These are phyloP conservation scores for Fusarium phyllophilum DNA, from an alignment of 2,329 filamentous ascomycete species.

Conservation along the genomic window DNA sequence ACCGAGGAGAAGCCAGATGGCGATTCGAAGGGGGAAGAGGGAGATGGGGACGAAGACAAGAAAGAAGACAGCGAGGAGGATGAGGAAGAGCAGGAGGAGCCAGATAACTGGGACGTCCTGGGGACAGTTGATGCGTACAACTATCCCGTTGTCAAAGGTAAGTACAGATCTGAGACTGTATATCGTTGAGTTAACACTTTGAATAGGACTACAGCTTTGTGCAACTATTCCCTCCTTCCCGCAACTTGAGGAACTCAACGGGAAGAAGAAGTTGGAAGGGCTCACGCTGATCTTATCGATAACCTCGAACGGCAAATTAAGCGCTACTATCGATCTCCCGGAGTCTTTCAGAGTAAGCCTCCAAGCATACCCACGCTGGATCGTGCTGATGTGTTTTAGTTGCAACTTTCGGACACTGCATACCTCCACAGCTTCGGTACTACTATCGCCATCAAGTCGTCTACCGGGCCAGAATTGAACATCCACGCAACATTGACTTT, in stretches of 20 bases:
- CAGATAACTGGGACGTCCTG: background rate
- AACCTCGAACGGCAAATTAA: background rate
- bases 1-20: background rate
- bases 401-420: background rate
- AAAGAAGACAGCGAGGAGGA: background rate
- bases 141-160: background rate
- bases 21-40: background rate
- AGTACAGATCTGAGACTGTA: accelerated
- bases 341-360: background rate
- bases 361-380: accelerated
- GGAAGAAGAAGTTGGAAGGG: background rate
- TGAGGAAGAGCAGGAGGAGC: background rate
- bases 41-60: background rate
- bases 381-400: background rate
- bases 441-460: background rate
- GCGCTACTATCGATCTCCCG: background rate
- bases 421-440: background rate
- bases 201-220: background rate
- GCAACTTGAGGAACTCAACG: background rate
- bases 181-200: background rate
- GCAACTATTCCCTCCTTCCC: background rate
- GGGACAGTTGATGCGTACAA: background rate
- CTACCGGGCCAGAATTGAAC: background rate
- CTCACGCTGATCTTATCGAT: background rate
- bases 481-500: background rate